These are phyloP conservation scores for Raphanus raphanistrum DNA, from an alignment of 345 rosid species.

Conservation along the genomic window DNA sequence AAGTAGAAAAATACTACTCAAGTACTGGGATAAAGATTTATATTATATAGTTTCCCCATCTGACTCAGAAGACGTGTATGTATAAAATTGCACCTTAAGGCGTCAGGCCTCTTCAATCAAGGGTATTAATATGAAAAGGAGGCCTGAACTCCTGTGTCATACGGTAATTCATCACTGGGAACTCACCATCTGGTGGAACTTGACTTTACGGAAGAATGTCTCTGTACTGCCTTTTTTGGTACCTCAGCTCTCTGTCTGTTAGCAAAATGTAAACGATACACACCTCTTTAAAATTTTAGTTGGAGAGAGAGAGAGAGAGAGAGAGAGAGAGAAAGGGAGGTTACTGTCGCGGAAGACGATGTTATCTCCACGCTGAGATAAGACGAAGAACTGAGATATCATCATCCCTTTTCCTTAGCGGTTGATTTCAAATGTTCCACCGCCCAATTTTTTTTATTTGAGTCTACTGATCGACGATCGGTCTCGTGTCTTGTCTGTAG, in stretches of 20 bases:
- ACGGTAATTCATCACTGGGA: constrained; percentile 98
- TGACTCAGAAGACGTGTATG: background rate
- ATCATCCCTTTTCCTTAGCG: constrained; percentile 38
- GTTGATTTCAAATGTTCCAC: background rate
- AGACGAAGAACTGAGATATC: constrained; percentile 97
- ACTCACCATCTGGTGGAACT: constrained; percentile 97
- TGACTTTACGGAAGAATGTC: constrained; percentile 91
- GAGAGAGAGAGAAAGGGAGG: constrained; percentile 21
- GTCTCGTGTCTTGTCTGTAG: no score
- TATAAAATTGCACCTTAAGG: constrained; percentile 56
- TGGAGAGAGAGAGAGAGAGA: no score
- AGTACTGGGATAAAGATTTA: constrained; percentile 9
- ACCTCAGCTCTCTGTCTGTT: constrained; percentile 62
- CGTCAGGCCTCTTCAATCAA: constrained; percentile 95
- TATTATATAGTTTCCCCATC: background rate
- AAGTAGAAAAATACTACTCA: constrained; percentile 7
- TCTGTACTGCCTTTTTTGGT: constrained; percentile 37
- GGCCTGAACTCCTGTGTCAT: constrained; percentile 99
- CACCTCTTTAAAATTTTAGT: no score
- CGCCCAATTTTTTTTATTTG: no score
- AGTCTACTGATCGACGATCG: no score
- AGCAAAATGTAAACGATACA: no score
- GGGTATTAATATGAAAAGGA: constrained; percentile 82
- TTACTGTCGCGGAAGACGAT: constrained; percentile 98
- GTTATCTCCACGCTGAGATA: constrained; percentile 94